Conservation (phyloP, 805 yeast species). For the Saturnispora sanitii region DNA sequence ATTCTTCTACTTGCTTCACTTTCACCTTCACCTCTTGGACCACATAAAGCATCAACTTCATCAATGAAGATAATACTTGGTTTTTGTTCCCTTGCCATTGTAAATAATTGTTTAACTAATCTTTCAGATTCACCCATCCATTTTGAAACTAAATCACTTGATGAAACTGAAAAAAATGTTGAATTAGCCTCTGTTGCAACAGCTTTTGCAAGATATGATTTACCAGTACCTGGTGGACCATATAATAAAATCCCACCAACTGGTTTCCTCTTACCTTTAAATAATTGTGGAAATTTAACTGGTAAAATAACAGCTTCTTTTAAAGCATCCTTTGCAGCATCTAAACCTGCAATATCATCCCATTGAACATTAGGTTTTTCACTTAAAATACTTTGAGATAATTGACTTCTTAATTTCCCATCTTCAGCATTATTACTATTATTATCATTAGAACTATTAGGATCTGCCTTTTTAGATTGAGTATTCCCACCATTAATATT, state of each 20-base stretch:
- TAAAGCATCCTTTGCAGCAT: conserved; percentile 88
- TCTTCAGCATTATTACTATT: conserved; percentile 65
- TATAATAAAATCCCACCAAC: conserved; percentile 80
- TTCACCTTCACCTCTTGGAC: conserved; percentile 97
- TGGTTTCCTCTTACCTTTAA: conserved; percentile 91
- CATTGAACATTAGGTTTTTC: conserved; percentile 90
- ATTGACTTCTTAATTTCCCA: conserved; percentile 81
- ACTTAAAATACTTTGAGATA: conserved; percentile 82
- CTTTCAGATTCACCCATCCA: conserved; percentile 99
- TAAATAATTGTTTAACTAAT: conserved; percentile 85
- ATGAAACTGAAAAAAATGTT: conserved; percentile 92
- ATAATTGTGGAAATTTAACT: conserved; percentile 89
- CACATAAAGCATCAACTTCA: conserved; percentile 96
- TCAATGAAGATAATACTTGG: conserved; percentile 95
- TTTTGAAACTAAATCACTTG: conserved; percentile 89
- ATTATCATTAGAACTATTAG: conserved; percentile 26
- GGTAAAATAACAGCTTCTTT: conserved; percentile 97
- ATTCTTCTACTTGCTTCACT: conserved; percentile 94
- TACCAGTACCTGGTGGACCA: conserved; percentile 98
- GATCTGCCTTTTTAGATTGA: conserved; percentile 38
- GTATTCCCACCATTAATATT: conserved; percentile 50
- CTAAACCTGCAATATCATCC: conserved; percentile 95
- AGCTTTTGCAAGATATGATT: conserved; percentile 92
- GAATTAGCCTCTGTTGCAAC: conserved; percentile 98
- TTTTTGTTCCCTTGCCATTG: conserved; percentile 92